These are phyloP conservation scores for Cystoderma amianthinum DNA, from an alignment of 768 basidiomycete species.

Conservation along the genomic window DNA sequence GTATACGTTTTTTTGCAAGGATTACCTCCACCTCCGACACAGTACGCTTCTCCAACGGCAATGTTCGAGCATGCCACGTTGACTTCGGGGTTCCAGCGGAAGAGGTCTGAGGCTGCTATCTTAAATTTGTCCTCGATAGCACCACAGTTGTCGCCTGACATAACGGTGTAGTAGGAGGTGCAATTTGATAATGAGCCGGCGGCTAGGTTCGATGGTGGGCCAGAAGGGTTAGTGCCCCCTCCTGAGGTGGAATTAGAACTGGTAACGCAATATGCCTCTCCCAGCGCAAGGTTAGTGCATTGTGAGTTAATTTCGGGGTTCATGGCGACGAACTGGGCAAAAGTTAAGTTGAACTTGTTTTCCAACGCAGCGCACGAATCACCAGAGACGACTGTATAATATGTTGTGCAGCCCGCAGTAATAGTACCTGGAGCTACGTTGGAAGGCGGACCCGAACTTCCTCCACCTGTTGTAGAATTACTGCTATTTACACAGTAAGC, in stretches of 20 bases:
- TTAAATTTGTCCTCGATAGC: slow-evolving; percentile 7
- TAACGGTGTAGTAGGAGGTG: slow-evolving; percentile 11
- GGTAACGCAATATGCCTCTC: slow-evolving; percentile 9
- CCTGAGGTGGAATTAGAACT: slow-evolving; percentile 2
- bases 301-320: slow-evolving; percentile 4
- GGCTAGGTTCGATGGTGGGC: slow-evolving; percentile 10
- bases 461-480: slow-evolving; percentile 1
- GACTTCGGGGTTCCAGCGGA: slow-evolving; percentile 14
- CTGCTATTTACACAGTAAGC: slow-evolving; percentile 11
- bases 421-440: slow-evolving; percentile 1
- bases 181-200: slow-evolving; percentile 7
- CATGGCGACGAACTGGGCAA: not conserved
- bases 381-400: not conserved
- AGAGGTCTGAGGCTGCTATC: slow-evolving; percentile 8
- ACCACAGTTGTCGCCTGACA: slow-evolving; percentile 9
- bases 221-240: no score
- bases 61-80: slow-evolving; percentile 10
- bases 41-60: slow-evolving; percentile 6
- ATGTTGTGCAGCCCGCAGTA: not conserved
- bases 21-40: slow-evolving; percentile 2
- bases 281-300: slow-evolving; percentile 9
- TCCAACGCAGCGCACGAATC: slow-evolving; percentile 4
- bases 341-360: not conserved
- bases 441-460: slow-evolving; percentile 1
- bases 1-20: not conserved